Percentiles rank a stretch among this genome's conserved stretches.
Conservation (phyloP, 768 basidiomycete genomes). For the Boletus reticulatus region DNA sequence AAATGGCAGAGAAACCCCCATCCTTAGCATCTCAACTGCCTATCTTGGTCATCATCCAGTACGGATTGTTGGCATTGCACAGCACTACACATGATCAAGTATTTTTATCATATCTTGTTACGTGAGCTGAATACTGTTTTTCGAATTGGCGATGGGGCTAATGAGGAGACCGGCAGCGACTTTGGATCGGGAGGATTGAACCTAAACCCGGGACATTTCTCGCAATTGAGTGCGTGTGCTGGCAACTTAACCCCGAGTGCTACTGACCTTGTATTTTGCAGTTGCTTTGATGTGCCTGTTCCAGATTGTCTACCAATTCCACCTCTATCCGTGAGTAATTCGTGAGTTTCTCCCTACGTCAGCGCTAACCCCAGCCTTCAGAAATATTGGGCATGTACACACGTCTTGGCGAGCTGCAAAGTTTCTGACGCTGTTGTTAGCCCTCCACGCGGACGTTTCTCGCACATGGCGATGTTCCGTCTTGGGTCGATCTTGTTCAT, state of each 20-base stretch:
- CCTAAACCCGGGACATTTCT: slow-evolving; percentile 88
- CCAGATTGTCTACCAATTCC: slow-evolving; percentile 89
- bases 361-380: slow-evolving; percentile 19
- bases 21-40: slow-evolving; percentile 77
- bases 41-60: slow-evolving; percentile 82
- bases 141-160: neutral
- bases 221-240: slow-evolving; percentile 68
- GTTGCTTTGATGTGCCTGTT: slow-evolving; percentile 93
- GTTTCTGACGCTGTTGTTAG: slow-evolving; percentile 35
- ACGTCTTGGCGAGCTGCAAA: neutral
- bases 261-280: slow-evolving; percentile 29
- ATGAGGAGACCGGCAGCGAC: slow-evolving; percentile 45
- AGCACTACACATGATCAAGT: slow-evolving; percentile 88
- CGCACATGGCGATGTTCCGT: slow-evolving; percentile 87
- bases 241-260: neutral
- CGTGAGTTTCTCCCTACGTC: neutral
- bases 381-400: slow-evolving; percentile 60
- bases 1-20: slow-evolving; percentile 51
- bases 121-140: slow-evolving; percentile 15
- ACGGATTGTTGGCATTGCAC: slow-evolving; percentile 86
- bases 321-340: slow-evolving; percentile 76
- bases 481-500: slow-evolving; percentile 84
- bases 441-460: slow-evolving; percentile 79
- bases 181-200: slow-evolving; percentile 88
- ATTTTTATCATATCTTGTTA: slow-evolving; percentile 86